These are phyloP conservation scores for Urochloa ruziziensis DNA, from an alignment of 176 grass and related monocot genomes.

Conservation along the genomic window DNA sequence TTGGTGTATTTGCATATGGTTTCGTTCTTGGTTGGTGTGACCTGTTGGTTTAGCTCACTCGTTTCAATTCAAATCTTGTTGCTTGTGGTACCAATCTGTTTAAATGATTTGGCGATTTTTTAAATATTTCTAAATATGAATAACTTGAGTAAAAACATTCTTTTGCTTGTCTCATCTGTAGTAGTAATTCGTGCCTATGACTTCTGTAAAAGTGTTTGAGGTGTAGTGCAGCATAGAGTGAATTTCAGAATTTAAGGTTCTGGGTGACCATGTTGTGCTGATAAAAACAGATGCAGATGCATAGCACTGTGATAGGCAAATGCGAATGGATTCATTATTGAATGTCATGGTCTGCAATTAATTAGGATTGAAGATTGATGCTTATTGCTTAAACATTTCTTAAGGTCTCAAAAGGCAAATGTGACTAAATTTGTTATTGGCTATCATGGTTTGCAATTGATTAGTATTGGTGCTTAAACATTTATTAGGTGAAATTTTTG, in stretches of 20 bases:
- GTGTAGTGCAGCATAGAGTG: slow-evolving; percentile 2
- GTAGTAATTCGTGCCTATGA: not conserved
- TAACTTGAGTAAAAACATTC: not conserved
- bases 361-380: not conserved
- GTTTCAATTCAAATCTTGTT: slow-evolving; percentile 25
- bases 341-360: not conserved
- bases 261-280: slow-evolving; percentile 3
- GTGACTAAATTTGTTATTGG: not conserved
- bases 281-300: not conserved
- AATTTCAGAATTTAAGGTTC: not conserved
- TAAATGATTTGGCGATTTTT: not conserved
- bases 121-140: not conserved
- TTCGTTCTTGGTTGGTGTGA: not conserved
- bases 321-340: not conserved
- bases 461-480: slow-evolving; percentile 12
- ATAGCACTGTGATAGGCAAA: not conserved
- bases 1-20: slow-evolving; percentile 17
- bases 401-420: not conserved
- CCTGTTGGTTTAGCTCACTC: slow-evolving; percentile 5
- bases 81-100: slow-evolving; percentile 23
- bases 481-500: slow-evolving; percentile 11
- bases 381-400: not conserved
- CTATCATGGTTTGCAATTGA: not conserved
- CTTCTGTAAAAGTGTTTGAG: not conserved
- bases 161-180: not conserved